A percentile compares a stretch with the other conserved stretches of the same genome.
Evolutionary conservation across 2,329 filamentous ascomycete genomes (phyloP).

Genomic region (Ceratocystis papillata): DNA sequence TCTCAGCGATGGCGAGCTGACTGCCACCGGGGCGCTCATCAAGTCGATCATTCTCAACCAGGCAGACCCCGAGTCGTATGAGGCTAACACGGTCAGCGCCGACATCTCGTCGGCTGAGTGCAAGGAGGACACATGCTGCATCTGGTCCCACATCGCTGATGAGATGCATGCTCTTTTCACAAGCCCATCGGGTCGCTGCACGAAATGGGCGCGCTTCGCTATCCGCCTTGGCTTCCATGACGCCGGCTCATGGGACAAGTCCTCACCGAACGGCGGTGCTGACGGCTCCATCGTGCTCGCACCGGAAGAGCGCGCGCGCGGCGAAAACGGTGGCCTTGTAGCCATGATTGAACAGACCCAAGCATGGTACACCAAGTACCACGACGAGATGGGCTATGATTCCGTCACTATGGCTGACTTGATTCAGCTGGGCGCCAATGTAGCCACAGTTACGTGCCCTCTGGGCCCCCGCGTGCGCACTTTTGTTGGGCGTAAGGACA

Average conservation of each 20-base stretch:
- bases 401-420: constrained; percentile 43
- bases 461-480: constrained; percentile 40
- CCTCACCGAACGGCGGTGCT: constrained; percentile 35
- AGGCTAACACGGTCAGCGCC: constrained; percentile 26
- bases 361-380: constrained; percentile 35
- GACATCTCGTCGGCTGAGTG: constrained; percentile 29
- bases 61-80: constrained; percentile 28
- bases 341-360: constrained; percentile 35
- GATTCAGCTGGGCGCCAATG: constrained; percentile 42
- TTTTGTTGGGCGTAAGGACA: constrained; percentile 43
- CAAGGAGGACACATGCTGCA: constrained; percentile 35
- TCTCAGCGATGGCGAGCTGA: constrained; percentile 30
- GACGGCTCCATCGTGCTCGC: constrained; percentile 38
- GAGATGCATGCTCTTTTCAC: constrained; percentile 34
- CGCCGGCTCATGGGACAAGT: constrained; percentile 37
- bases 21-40: constrained; percentile 32
- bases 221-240: constrained; percentile 42
- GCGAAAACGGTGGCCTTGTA: constrained; percentile 40
- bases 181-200: constrained; percentile 35
- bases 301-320: constrained; percentile 32
- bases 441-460: constrained; percentile 40
- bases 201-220: constrained; percentile 36
- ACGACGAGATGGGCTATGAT: constrained; percentile 28
- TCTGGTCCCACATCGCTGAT: constrained; percentile 37
- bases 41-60: constrained; percentile 32